phyloP scores from a whole-genome alignment of 805 yeast species.

The Candida awuae region DNA sequence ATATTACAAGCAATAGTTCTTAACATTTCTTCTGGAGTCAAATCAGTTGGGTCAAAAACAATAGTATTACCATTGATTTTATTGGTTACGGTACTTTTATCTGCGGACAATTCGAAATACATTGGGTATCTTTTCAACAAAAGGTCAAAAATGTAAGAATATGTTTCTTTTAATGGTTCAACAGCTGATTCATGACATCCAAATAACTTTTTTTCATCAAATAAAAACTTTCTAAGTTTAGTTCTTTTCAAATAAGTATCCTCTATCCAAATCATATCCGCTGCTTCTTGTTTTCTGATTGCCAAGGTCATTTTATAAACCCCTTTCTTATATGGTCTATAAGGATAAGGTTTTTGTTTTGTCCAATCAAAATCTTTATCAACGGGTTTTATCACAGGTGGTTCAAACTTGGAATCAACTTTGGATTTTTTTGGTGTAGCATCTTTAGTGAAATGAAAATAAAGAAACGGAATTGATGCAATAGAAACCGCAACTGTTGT shows the following conservation, averaged over 20 bases:
- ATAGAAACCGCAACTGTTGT: background rate
- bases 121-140: slow-evolving; percentile 45
- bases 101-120: slow-evolving; percentile 31
- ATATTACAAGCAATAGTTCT: slow-evolving; percentile 25
- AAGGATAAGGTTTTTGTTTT: slow-evolving; percentile 34
- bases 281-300: slow-evolving; percentile 37
- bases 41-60: slow-evolving; percentile 24
- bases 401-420: background rate
- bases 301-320: slow-evolving; percentile 59
- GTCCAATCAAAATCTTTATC: slow-evolving; percentile 37
- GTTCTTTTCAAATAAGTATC: slow-evolving; percentile 45
- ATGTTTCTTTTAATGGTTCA: slow-evolving; percentile 36
- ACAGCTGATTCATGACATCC: slow-evolving; percentile 23
- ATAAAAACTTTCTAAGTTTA: slow-evolving; percentile 28
- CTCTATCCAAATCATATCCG: slow-evolving; percentile 57
- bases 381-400: slow-evolving; percentile 27
- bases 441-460: background rate
- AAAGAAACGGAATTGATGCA: background rate
- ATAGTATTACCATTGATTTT: slow-evolving; percentile 33
- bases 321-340: slow-evolving; percentile 40
- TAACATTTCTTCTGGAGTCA: slow-evolving; percentile 14
- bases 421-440: background rate
- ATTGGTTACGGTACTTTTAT: slow-evolving; percentile 27
- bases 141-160: slow-evolving; percentile 22
- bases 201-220: slow-evolving; percentile 2